phyloP scores from a whole-genome alignment of 331 rosid genomes.

The Acacia pycnantha region DNA sequence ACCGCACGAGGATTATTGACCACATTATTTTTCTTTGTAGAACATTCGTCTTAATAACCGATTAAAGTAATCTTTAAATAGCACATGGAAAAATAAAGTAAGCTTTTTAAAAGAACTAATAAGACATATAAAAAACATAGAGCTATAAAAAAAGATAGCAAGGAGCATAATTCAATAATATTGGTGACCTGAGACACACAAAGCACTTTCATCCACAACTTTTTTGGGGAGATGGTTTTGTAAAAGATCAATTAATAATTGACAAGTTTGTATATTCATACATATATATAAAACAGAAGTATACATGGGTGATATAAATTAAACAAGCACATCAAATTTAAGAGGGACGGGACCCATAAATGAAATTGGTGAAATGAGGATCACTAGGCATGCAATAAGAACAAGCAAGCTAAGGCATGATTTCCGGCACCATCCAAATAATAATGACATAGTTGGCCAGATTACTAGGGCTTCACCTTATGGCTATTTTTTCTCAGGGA shows the following conservation, averaged over 20 bases:
- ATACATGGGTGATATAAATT: not conserved
- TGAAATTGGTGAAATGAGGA: slow-evolving; percentile 35
- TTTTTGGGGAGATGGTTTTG: not conserved
- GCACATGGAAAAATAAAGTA: not conserved
- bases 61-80: not conserved
- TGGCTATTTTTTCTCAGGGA: slow-evolving; percentile 20
- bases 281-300: not conserved
- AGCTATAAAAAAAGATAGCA: not conserved
- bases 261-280: not conserved
- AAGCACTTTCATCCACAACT: slow-evolving; percentile 2
- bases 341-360: slow-evolving; percentile 13
- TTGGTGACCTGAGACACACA: not conserved
- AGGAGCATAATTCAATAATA: not conserved
- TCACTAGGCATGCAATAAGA: slow-evolving; percentile 7
- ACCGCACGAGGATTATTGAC: not conserved
- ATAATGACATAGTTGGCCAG: slow-evolving; percentile 28
- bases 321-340: not conserved
- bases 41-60: not conserved
- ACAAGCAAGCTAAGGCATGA: slow-evolving; percentile 8
- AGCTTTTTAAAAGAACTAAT: not conserved
- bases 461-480: slow-evolving; percentile 10
- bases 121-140: not conserved
- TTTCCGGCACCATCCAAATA: slow-evolving; percentile 34
- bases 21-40: not conserved
- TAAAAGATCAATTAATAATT: slow-evolving; percentile 21